phyloP scores from a whole-genome alignment of 345 rosid species.

The Erysimum cheiranthoides region DNA sequence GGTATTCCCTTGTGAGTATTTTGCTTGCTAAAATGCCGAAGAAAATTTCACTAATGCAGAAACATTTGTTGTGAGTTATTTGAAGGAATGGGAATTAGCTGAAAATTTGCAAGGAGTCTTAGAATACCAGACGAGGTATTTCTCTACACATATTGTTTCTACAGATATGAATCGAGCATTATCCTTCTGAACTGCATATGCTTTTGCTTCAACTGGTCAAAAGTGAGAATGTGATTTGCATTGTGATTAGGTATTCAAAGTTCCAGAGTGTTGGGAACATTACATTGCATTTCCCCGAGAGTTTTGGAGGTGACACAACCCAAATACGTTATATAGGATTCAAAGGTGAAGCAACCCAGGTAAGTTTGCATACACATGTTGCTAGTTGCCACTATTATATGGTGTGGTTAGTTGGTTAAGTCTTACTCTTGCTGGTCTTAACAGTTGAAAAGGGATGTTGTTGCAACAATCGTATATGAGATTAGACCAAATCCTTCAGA shows the following conservation, averaged over 20 bases:
- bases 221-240: constrained; percentile 2
- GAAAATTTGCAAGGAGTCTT: constrained; percentile 84
- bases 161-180: neutral
- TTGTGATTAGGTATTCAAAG: constrained; percentile 69
- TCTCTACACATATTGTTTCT: neutral
- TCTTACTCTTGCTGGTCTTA: constrained; percentile 25
- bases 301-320: constrained; percentile 80
- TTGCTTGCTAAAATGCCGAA: constrained; percentile 11
- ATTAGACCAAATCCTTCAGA: constrained; percentile 94
- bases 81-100: constrained; percentile 91
- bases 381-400: neutral
- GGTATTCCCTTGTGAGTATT: constrained; percentile 53
- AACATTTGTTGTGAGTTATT: constrained; percentile 13
- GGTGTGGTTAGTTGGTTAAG: constrained; percentile 3
- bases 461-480: constrained; percentile 91
- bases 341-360: constrained; percentile 99
- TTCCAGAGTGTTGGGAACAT: constrained; percentile 89
- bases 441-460: constrained; percentile 94
- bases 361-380: constrained; percentile 41
- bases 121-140: constrained; percentile 87
- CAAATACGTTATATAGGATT: constrained; percentile 89
- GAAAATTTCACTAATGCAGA: constrained; percentile 7
- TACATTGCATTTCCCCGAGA: constrained; percentile 96
- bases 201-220: constrained; percentile 1
- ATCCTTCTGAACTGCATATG: neutral